Base-by-base conservation (phyloP, 306 rosid species). In the Carpinus viminea region DNA sequence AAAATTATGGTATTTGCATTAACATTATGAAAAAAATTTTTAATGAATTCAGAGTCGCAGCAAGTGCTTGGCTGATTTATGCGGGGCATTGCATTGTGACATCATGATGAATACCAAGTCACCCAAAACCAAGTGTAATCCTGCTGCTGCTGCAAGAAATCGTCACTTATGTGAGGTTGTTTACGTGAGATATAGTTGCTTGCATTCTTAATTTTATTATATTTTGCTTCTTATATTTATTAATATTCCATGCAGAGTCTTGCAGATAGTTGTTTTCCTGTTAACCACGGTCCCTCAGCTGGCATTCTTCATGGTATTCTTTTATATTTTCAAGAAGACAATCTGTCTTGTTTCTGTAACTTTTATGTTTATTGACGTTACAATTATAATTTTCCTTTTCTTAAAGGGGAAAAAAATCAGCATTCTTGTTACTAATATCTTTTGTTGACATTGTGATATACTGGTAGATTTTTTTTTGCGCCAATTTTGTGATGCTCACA, bases 41-140 rank as follows among this genome's bases (percentile, higher is more conserved):
- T 47, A 65, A 66, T 84, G 74, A 74, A 76, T 86, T 84, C 89
- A 94, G 98, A 91, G 79, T 68, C 85, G 90, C 71, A 84, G 88
- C 59, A 92, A 88, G 77, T 94, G 98, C 93, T 83, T 94, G 86
- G 98, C 98, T 82, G 97, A 92, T 89, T 80, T 94, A 75, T 94
- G 98, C 11, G 97, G 98, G 74, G 93, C 98, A 59, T 81, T 94
- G 83, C 98, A 94, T 84, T 94, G 98, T 82, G 95, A 92, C 82
- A 79, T 73, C 41, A 80, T 80, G 76, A 86, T 85, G 87, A 70
- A 89, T 73, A 79, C 87, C 65, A 90, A 88, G 83, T 86, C 87
- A 62, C 75, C 85, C 76, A 89, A 90, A 86, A 87, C 86, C 80
- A 94, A 92, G 84, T 94, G 98, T 85, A 90, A 89, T 79, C 93